Conservation (phyloP, 2,329 filamentous ascomycete species). For the Chaetomium strumarium region DNA sequence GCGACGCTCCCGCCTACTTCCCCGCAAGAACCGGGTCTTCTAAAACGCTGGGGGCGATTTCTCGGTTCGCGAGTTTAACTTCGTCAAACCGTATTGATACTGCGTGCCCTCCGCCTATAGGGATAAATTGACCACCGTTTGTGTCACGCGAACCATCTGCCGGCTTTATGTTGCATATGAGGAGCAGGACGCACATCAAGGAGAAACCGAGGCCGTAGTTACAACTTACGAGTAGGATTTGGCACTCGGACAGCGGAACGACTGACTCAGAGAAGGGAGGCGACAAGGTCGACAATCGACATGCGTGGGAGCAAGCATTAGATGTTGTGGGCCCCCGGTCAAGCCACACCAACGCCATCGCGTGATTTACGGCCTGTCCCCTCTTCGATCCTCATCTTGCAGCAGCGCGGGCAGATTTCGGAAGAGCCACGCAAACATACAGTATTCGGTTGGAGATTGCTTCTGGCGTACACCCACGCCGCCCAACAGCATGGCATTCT, state of each 20-base stretch:
- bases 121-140: conserved; percentile 21
- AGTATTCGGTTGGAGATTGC: neutral
- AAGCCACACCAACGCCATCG: conserved; percentile 19
- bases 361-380: conserved; percentile 10
- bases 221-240: conserved; percentile 10
- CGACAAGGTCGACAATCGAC: conserved; percentile 1
- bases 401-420: conserved; percentile 11
- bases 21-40: conserved; percentile 12
- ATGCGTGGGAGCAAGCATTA: neutral
- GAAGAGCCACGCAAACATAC: conserved; percentile 1
- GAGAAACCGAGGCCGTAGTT: neutral
- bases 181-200: neutral
- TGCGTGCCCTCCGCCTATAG: conserved; percentile 15
- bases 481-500: neutral
- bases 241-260: conserved; percentile 3
- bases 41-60: conserved; percentile 13
- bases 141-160: conserved; percentile 24
- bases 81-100: conserved; percentile 12
- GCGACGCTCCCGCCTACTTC: conserved; percentile 5
- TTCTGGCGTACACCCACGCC: neutral
- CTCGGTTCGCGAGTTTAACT: conserved; percentile 20
- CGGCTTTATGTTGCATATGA: conserved; percentile 29
- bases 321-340: neutral
- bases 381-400: conserved; percentile 16
- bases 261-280: neutral